Percentiles rank a stretch among this genome's conserved stretches.
These are phyloP conservation scores for Erodium moschatum DNA, from an alignment of 441 rosid genomes.

Conservation along the genomic window DNA sequence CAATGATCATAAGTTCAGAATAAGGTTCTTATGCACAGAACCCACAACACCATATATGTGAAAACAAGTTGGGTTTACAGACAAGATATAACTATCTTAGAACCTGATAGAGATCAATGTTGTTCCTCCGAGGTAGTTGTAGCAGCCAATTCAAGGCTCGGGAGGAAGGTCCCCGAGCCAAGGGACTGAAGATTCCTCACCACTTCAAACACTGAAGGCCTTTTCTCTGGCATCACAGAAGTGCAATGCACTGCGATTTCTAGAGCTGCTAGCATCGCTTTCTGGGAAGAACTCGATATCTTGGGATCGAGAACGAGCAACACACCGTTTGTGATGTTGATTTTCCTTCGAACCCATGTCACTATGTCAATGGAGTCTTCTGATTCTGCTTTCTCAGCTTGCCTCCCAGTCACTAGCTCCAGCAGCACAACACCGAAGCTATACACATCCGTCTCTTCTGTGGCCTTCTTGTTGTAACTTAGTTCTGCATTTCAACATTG, in stretches of 20 bases:
- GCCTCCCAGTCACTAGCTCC: constrained; percentile 70
- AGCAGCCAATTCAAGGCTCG: constrained; percentile 22
- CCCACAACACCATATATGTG: constrained; percentile 7
- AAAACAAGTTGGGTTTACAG: constrained; percentile 27
- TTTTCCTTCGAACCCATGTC: constrained; percentile 81
- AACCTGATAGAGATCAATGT: constrained; percentile 25
- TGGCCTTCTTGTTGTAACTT: constrained; percentile 64
- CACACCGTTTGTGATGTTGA: constrained; percentile 66
- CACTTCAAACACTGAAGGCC: constrained; percentile 66
- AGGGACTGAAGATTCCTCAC: constrained; percentile 49
- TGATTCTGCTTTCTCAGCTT: constrained; percentile 51
- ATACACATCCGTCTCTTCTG: constrained; percentile 76
- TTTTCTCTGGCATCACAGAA: constrained; percentile 60
- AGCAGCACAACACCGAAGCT: constrained; percentile 73
- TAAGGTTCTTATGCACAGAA: not conserved
- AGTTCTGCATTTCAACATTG: constrained; percentile 38
- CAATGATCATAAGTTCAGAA: constrained; percentile 1
- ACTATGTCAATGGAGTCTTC: constrained; percentile 52
- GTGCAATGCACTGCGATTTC: constrained; percentile 69
- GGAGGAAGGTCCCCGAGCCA: constrained; percentile 25
- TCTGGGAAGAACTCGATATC: constrained; percentile 39
- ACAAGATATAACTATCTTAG: constrained; percentile 16
- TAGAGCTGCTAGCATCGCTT: constrained; percentile 61
- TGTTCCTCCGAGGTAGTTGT: constrained; percentile 20
- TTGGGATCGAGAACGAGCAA: constrained; percentile 61